These are phyloP conservation scores for Entomortierella chlamydospora DNA, from an alignment of 192 early-diverging fungal genomes.

Conservation along the genomic window DNA sequence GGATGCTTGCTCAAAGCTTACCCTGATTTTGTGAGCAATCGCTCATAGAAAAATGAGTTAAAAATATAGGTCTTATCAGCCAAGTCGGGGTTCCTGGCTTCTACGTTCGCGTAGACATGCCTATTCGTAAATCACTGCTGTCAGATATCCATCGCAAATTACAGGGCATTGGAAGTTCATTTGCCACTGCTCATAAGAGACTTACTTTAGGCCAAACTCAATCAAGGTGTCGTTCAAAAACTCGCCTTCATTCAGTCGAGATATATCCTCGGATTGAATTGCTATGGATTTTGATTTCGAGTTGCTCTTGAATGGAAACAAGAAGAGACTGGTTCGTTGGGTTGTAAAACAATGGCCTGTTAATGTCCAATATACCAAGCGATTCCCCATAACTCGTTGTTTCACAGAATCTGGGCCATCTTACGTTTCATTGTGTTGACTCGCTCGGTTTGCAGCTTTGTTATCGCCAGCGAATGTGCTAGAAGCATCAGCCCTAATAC, in stretches of 20 bases:
- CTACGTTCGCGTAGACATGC: conserved; percentile 53
- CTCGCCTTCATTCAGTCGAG: conserved; percentile 71
- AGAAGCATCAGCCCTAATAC: neutral
- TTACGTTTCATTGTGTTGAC: neutral
- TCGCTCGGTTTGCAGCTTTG: neutral
- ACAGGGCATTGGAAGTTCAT: too few relatives aligned
- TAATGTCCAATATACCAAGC: neutral
- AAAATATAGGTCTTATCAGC: conserved; percentile 74
- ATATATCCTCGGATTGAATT: conserved; percentile 67
- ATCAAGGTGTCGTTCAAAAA: conserved; percentile 90
- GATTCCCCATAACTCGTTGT: neutral
- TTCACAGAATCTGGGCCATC: neutral
- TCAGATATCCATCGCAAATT: neutral
- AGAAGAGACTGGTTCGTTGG: neutral
- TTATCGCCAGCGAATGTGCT: neutral
- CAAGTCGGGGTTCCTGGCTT: conserved; percentile 45
- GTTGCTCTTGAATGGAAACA: conserved; percentile 38
- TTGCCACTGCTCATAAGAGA: neutral
- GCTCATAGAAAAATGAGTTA: conserved; percentile 84
- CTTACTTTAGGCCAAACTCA: conserved; percentile 83
- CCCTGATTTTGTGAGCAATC: conserved; percentile 59
- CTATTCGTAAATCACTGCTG: conserved; percentile 3
- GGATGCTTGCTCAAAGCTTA: conserved; percentile 22
- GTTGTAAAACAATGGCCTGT: neutral
- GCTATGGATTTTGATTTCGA: conserved; percentile 61